These are phyloP conservation scores for Fragaria ananassa DNA, from an alignment of 306 rosid genomes.

Conservation along the genomic window DNA sequence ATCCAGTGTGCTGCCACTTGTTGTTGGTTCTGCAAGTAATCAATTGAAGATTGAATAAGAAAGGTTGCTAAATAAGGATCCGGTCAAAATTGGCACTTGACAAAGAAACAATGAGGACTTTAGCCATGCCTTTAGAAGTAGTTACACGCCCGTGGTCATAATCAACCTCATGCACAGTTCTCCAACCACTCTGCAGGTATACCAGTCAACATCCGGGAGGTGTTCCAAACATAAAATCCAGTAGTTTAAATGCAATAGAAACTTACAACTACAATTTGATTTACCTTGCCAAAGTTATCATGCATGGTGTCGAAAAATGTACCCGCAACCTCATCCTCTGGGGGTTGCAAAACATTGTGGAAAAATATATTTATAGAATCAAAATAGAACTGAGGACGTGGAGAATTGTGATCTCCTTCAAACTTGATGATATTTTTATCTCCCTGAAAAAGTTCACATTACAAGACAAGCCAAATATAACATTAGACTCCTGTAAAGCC, in stretches of 20 bases:
- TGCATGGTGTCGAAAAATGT: conserved; percentile 57
- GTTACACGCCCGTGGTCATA: conserved; percentile 38
- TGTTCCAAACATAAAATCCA: conserved; percentile 18
- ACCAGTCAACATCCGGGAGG: conserved; percentile 17
- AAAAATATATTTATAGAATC: conserved; percentile 90
- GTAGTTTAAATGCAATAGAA: conserved; percentile 15
- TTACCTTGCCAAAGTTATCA: conserved; percentile 81
- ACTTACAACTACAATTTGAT: conserved; percentile 26
- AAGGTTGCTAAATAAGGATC: conserved; percentile 21
- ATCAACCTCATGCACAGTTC: conserved; percentile 47
- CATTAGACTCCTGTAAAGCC: conserved; percentile 5
- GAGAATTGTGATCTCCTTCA: conserved; percentile 98
- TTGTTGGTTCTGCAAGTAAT: conserved; percentile 55
- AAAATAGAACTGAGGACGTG: conserved; percentile 88
- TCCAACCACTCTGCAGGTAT: conserved; percentile 62
- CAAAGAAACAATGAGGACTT: conserved; percentile 22
- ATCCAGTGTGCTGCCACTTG: conserved; percentile 53
- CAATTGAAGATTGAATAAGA: conserved; percentile 5
- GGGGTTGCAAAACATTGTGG: conserved; percentile 90
- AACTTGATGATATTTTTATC: conserved; percentile 87
- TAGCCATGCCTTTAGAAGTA: conserved; percentile 59
- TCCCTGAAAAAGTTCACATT: conserved; percentile 57
- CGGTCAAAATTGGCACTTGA: conserved; percentile 13
- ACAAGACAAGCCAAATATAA: conserved; percentile 10
- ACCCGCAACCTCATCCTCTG: conserved; percentile 78